Base-by-base conservation (phyloP, 176 grass and related monocot species). In the Luzula sylvatica region DNA sequence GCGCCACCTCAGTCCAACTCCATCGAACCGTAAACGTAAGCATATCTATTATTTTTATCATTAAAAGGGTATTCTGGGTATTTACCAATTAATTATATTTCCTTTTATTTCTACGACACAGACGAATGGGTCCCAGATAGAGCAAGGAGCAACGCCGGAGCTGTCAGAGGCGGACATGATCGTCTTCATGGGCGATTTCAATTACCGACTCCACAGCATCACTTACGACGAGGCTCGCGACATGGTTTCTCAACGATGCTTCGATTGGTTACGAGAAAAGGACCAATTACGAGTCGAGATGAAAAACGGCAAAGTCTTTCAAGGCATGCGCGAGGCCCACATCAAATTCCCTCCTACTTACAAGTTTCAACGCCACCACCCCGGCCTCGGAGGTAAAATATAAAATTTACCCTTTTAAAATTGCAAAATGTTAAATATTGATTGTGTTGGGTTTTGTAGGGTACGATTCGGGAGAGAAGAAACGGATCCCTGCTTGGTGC, bases 161-260 rank as follows among this genome's bases (percentile, higher is more conserved):
- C 55, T 95, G 28, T 82, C 83, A 53, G 89, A 95, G 56, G 80
- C 77, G 29, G 89, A 95, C 69, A 83, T 95, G 83, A 61, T 95
- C 40, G 80, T 95, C 40, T 88, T 95, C 62, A 74, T 95, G 68
- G 89, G 89, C 65, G 89, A 95, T 82, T 95, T 95, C 67, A 95
- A 95, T 67, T 95, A 95, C 48, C 76, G 89, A 17, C 80, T 95
- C 72, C 66, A 85, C 52, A 66, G 83, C 65, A 88, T 95, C 76
- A 73, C 83, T 59, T 95, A 95, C 63, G 83, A 95, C 53, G 89
- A 95, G 78, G 89, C 89, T 23, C 77, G 89, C 28, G 89, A 95
- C 70, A 95, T 95, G 89, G 77, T 95, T 78, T 95, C 89, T 11
- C 89, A 95, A 67, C 75, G 89, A 78, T 88, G 89, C 51, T 95